A percentile compares a stretch with the other conserved stretches of the same genome.
Evolutionary conservation across 2,329 filamentous ascomycete species (phyloP).

Genomic region (Aspergillus pseudotamarii): DNA sequence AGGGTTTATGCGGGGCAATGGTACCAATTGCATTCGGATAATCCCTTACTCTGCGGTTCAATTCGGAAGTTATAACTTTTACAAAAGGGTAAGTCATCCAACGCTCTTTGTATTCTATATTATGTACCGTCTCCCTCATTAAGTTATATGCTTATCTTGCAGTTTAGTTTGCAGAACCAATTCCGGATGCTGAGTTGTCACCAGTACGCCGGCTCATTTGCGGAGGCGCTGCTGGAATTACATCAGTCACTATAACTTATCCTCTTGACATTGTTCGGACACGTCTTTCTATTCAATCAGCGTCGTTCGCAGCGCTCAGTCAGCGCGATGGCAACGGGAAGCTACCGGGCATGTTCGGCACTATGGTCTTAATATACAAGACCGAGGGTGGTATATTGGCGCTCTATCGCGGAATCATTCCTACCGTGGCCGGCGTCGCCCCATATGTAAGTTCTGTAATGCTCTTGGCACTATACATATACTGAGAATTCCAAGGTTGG

Average conservation of each 20-base stretch:
- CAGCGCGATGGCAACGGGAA: slow-evolving; percentile 60
- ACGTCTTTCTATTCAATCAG: slow-evolving; percentile 91
- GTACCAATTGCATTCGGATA: slow-evolving; percentile 97
- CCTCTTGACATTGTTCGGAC: slow-evolving; percentile 97
- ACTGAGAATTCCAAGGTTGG: slow-evolving; percentile 65
- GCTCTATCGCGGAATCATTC: slow-evolving; percentile 91
- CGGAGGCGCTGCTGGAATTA: slow-evolving; percentile 89
- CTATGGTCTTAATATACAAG: slow-evolving; percentile 81
- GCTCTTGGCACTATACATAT: not conserved
- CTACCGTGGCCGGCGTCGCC: slow-evolving; percentile 91
- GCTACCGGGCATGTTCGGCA: slow-evolving; percentile 90
- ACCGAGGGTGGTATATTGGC: slow-evolving; percentile 83
- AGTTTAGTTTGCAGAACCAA: slow-evolving; percentile 70
- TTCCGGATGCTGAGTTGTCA: slow-evolving; percentile 72
- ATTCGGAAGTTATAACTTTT: slow-evolving; percentile 97
- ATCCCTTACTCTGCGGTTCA: slow-evolving; percentile 98
- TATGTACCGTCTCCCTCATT: not conserved
- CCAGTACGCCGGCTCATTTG: slow-evolving; percentile 80
- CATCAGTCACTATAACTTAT: slow-evolving; percentile 92
- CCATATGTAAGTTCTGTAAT: slow-evolving; percentile 69
- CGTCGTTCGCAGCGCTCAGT: slow-evolving; percentile 83
- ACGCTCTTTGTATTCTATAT: not conserved
- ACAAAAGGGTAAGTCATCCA: slow-evolving; percentile 73
- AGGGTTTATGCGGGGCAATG: slow-evolving; percentile 97
- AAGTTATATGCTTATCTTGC: slow-evolving; percentile 15